Conservation (phyloP, 1,284 basidiomycete genomes). For the Stereum hirsutum region DNA sequence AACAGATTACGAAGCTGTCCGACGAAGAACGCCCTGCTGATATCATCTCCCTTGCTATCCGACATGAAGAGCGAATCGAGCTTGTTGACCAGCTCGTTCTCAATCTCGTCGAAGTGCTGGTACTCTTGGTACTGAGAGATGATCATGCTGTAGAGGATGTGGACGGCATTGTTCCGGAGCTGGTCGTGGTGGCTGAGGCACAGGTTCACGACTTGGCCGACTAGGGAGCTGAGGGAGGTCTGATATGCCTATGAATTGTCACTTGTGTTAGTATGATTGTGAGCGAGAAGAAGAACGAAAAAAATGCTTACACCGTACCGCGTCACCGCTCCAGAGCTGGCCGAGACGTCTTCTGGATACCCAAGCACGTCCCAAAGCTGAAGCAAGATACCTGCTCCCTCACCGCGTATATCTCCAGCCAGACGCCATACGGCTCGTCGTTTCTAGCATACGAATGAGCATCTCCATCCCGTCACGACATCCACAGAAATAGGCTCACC, state of each 20-base stretch:
- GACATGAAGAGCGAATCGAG: slow-evolving; percentile 91
- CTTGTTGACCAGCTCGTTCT: slow-evolving; percentile 92
- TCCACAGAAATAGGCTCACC: slow-evolving; percentile 38
- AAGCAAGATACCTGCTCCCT: slow-evolving; percentile 81
- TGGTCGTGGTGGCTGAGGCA: slow-evolving; percentile 94
- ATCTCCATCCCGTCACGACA: no score
- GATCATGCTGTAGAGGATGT: slow-evolving; percentile 94
- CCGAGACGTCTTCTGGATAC: slow-evolving; percentile 53
- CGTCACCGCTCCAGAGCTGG: slow-evolving; percentile 37
- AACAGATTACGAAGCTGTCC: slow-evolving; percentile 86
- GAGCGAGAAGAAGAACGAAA: slow-evolving; percentile 5
- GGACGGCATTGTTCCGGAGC: slow-evolving; percentile 83
- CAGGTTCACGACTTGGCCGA: slow-evolving; percentile 86
- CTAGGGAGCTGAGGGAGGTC: slow-evolving; percentile 74
- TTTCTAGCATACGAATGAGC: slow-evolving; percentile 47
- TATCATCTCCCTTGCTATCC: slow-evolving; percentile 83
- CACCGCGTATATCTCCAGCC: slow-evolving; percentile 89
- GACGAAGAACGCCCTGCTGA: slow-evolving; percentile 90
- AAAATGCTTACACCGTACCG: slow-evolving; percentile 52
- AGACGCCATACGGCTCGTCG: slow-evolving; percentile 93
- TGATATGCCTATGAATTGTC: slow-evolving; percentile 61
- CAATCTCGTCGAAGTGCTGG: slow-evolving; percentile 78
- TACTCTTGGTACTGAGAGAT: slow-evolving; percentile 83
- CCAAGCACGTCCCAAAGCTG: slow-evolving; percentile 86
- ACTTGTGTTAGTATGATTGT: background rate